These are phyloP conservation scores for Rhododendron williamsianum DNA, from an alignment of 148 eudicot genomes.

Conservation along the genomic window DNA sequence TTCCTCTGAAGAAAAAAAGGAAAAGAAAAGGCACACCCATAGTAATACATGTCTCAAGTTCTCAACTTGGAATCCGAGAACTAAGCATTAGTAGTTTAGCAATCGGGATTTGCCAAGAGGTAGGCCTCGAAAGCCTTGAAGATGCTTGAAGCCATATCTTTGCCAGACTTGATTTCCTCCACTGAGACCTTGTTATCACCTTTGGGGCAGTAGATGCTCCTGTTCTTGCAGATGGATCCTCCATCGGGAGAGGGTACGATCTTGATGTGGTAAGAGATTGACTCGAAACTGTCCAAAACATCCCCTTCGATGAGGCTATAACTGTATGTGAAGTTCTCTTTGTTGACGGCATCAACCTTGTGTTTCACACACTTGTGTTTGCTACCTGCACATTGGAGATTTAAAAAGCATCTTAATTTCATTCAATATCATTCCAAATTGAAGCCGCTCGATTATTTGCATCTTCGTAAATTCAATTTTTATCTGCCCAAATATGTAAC, in stretches of 20 bases:
- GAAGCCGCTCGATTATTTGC: neutral
- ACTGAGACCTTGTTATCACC: neutral
- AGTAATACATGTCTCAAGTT: neutral
- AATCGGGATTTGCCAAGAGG: neutral
- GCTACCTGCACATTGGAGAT: neutral
- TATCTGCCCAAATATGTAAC: neutral
- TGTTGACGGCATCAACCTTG: neutral
- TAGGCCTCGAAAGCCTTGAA: conserved; percentile 1
- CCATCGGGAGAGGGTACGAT: neutral
- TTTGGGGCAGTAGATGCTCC: neutral
- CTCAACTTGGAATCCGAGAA: neutral
- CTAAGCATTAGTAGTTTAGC: neutral
- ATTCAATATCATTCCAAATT: neutral
- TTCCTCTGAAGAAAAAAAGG: neutral
- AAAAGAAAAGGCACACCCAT: neutral
- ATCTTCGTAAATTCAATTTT: neutral
- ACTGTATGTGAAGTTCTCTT: neutral
- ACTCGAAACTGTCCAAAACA: neutral
- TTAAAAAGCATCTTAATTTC: neutral
- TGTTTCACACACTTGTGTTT: neutral
- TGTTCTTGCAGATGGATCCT: neutral
- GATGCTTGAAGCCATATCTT: neutral
- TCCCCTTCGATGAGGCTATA: neutral
- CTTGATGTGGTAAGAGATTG: neutral
- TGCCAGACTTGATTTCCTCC: neutral